Conservation (phyloP, 495 filamentous ascomycete species). For the Penicillium dipodomyicola region DNA sequence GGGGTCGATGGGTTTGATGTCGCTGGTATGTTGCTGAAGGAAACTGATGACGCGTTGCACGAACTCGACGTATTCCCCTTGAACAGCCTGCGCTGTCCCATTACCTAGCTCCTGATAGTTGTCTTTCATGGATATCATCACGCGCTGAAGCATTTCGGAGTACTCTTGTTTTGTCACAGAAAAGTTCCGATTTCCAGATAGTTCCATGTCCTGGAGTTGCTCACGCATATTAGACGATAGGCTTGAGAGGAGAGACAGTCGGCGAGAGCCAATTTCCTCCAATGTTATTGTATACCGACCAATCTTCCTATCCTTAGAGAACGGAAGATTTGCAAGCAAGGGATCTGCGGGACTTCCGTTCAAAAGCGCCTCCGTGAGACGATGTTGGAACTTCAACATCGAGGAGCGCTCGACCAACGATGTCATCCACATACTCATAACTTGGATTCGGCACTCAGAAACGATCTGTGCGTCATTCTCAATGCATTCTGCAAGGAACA, state of each 20-base stretch:
- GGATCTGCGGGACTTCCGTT: slow-evolving; percentile 48
- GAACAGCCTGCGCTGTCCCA: slow-evolving; percentile 30
- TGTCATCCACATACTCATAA: slow-evolving; percentile 57
- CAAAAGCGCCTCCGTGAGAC: slow-evolving; percentile 55
- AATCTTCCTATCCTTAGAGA: slow-evolving; percentile 41
- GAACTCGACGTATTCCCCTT: slow-evolving; percentile 64
- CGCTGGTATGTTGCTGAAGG: slow-evolving; percentile 62
- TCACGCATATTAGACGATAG: slow-evolving; percentile 66
- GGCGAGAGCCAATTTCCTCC: slow-evolving; percentile 55
- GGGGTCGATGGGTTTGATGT: slow-evolving; percentile 59
- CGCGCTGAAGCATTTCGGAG: slow-evolving; percentile 48
- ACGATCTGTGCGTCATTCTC: slow-evolving; percentile 44
- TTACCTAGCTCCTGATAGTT: slow-evolving; percentile 62
- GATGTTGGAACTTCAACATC: slow-evolving; percentile 65
- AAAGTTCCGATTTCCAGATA: slow-evolving; percentile 26
- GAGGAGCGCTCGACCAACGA: slow-evolving; percentile 65
- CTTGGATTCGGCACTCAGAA: slow-evolving; percentile 45
- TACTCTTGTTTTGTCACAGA: slow-evolving; percentile 51
- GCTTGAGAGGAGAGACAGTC: slow-evolving; percentile 59
- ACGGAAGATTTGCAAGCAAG: slow-evolving; percentile 62
- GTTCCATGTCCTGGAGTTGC: slow-evolving; percentile 41
- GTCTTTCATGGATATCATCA: slow-evolving; percentile 67
- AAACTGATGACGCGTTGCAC: slow-evolving; percentile 62
- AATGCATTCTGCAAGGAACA: slow-evolving; percentile 59
- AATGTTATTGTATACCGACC: slow-evolving; percentile 50